Percentiles rank a stretch among this genome's conserved stretches.
Evolutionary conservation across 371 early-diverging fungal species (phyloP).

Genomic region (Saksenaea oblongispora): DNA sequence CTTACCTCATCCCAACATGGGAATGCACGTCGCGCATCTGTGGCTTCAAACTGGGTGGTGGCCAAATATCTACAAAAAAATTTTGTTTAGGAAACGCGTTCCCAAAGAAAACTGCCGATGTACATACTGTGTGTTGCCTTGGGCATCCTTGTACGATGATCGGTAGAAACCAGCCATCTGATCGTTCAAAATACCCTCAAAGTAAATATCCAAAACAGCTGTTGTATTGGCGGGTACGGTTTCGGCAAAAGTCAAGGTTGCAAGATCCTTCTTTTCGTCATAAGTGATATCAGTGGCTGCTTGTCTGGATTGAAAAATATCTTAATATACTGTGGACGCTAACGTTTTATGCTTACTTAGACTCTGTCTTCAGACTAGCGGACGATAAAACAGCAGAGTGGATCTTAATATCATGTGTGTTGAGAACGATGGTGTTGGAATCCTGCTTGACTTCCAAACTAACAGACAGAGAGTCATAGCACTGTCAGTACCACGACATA

Average conservation of each 20-base stretch:
- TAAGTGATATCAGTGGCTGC: slow-evolving; percentile 64
- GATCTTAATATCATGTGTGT: slow-evolving; percentile 61
- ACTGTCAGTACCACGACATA: neutral
- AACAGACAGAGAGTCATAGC: neutral
- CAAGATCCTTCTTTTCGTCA: slow-evolving; percentile 70
- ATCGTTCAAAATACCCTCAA: slow-evolving; percentile 82
- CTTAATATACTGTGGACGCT: neutral
- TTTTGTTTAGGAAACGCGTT: too few relatives aligned
- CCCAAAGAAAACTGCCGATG: neutral
- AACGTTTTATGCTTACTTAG: slow-evolving; percentile 43
- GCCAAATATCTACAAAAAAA: slow-evolving; percentile 56
- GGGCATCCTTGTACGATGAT: slow-evolving; percentile 72
- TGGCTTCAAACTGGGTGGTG: slow-evolving; percentile 93
- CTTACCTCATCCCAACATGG: slow-evolving; percentile 90
- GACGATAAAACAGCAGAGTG: slow-evolving; percentile 49
- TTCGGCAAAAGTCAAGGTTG: slow-evolving; percentile 71
- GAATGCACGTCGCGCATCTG: slow-evolving; percentile 88
- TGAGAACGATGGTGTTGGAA: slow-evolving; percentile 63
- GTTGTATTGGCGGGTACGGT: slow-evolving; percentile 66
- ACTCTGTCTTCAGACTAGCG: slow-evolving; percentile 56
- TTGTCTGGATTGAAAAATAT: slow-evolving; percentile 47
- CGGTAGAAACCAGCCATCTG: slow-evolving; percentile 91
- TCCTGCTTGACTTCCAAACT: slow-evolving; percentile 61
- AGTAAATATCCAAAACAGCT: slow-evolving; percentile 67
- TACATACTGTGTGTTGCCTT: slow-evolving; percentile 63